Percentiles rank a stretch among this genome's conserved stretches.
Evolutionary conservation across 2,329 filamentous ascomycete species (phyloP).

Genomic region (Plenodomus tracheiphilus): DNA sequence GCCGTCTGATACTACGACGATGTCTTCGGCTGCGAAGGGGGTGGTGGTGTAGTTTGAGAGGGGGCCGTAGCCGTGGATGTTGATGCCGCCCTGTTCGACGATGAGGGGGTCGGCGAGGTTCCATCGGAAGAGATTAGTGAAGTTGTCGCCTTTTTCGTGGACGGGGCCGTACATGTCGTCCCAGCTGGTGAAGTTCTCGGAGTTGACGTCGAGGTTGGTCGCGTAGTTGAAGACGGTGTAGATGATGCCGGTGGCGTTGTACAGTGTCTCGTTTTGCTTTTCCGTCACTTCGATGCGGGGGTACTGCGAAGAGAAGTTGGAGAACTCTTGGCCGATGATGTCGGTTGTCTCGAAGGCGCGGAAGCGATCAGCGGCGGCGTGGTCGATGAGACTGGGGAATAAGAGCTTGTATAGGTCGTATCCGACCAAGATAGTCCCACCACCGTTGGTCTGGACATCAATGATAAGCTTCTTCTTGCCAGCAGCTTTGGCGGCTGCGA

Average conservation of each 20-base stretch:
- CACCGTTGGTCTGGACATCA: conserved; percentile 62
- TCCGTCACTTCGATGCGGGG: conserved; percentile 33
- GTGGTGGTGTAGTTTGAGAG: conserved; percentile 49
- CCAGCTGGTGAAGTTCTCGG: conserved; percentile 54
- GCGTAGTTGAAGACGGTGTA: conserved; percentile 53
- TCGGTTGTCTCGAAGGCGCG: conserved; percentile 54
- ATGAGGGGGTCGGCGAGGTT: conserved; percentile 48
- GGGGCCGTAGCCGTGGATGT: conserved; percentile 39
- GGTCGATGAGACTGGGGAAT: conserved; percentile 53
- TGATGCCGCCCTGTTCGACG: conserved; percentile 37
- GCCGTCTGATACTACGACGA: conserved; percentile 58
- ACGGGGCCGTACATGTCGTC: conserved; percentile 52
- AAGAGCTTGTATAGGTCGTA: conserved; percentile 65
- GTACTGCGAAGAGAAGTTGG: conserved; percentile 34
- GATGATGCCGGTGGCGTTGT: conserved; percentile 39
- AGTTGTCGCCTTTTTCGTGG: conserved; percentile 54
- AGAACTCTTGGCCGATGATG: conserved; percentile 49
- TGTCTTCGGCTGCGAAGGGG: conserved; percentile 62
- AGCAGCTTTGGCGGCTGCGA: conserved; percentile 49
- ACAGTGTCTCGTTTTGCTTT: conserved; percentile 43
- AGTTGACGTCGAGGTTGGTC: conserved; percentile 52
- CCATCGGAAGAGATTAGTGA: conserved; percentile 61
- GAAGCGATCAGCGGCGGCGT: conserved; percentile 57
- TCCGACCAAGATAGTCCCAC: conserved; percentile 62
- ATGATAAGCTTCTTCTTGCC: conserved; percentile 65